Evolutionary conservation across 2,329 filamentous ascomycete genomes (phyloP), one percentile per base, ranked within the genome.

Genomic region (Arachnopeziza araneosa): DNA sequence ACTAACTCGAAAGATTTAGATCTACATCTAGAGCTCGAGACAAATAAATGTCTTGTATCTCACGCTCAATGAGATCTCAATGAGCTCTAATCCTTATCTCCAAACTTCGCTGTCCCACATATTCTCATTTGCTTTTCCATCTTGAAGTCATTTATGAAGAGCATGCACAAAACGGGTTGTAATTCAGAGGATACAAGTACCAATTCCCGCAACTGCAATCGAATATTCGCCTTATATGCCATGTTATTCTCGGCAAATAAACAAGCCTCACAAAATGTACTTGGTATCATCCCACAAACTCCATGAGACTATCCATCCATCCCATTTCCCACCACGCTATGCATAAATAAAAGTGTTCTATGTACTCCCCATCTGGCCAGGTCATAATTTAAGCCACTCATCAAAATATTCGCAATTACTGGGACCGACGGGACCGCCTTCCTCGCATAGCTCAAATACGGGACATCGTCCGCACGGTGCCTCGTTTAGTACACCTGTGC

Each of bases 341-440:
- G 52, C 52, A 54, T 17, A 44, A 19, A 19, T 14, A 14, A 5
- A 44, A 44, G 36, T 44, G 10, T 7, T 19, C 36, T 19, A 14
- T 17, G 36, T 19, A 5, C 12, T 44, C 36, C 17, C 12, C 36
- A 17, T 19, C 17, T 44, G 4, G 36, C 51, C 56, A 57, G 49
- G 76, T 65, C 60, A 66, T 22, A 77, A 69, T 0, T 78, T 82
- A 52, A 97, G 75, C 95, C 95, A 99, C 56, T 87, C 83, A 64
- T 89, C 83, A 71, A 96, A 97, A 72, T 99, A 99, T 57, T 91
- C 88, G 75, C 95, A 99, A 55, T 89, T 96, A 65, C 86, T 88
- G 0, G 93, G 91, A 69, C 88, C 96, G 23, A 99, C 91, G 0
- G 92, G 91, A 0, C 93, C 93, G 7, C 91, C 92, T 62, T 96